Evolutionary conservation across 1,139 yeast species (phyloP).

Genomic region (Sugiyamaella sp.): DNA sequence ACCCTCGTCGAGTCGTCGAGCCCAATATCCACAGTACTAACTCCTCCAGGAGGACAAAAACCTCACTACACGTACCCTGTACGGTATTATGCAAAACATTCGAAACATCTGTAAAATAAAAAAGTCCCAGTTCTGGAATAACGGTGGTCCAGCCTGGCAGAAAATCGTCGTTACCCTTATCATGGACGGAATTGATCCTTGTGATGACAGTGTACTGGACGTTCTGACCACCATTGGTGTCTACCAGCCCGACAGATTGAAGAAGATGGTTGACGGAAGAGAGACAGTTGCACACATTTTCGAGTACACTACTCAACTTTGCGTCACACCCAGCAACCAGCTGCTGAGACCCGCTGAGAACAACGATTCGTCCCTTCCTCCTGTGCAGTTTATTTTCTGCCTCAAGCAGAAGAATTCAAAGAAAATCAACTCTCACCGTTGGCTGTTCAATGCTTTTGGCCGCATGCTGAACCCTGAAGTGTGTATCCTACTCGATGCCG

Average conservation of each 20-base stretch:
- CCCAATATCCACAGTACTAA: conserved; percentile 5
- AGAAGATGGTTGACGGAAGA: conserved; percentile 83
- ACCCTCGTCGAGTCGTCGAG: not conserved
- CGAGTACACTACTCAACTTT: conserved; percentile 75
- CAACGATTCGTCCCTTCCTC: conserved; percentile 58
- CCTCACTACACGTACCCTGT: conserved; percentile 85
- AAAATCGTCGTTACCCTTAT: conserved; percentile 87
- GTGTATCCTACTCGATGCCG: conserved; percentile 84
- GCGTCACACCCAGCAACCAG: conserved; percentile 56
- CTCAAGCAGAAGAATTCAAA: conserved; percentile 87
- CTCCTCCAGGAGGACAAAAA: conserved; percentile 68
- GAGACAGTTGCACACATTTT: conserved; percentile 90
- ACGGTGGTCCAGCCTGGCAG: conserved; percentile 94
- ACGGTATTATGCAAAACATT: conserved; percentile 90
- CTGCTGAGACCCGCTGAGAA: conserved; percentile 58
- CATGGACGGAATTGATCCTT: conserved; percentile 93
- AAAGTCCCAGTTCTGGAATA: conserved; percentile 54
- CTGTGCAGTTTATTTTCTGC: conserved; percentile 89
- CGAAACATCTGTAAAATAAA: conserved; percentile 77
- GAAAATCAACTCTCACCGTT: conserved; percentile 92
- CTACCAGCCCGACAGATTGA: conserved; percentile 92
- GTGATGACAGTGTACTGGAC: conserved; percentile 80
- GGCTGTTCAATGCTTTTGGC: conserved; percentile 95
- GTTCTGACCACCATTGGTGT: conserved; percentile 90
- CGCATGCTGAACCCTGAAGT: conserved; percentile 85